A percentile compares a stretch with the other conserved stretches of the same genome.
phyloP scores from a whole-genome alignment of 192 early-diverging fungal species.

The Phlyctochytrium bullatum region DNA sequence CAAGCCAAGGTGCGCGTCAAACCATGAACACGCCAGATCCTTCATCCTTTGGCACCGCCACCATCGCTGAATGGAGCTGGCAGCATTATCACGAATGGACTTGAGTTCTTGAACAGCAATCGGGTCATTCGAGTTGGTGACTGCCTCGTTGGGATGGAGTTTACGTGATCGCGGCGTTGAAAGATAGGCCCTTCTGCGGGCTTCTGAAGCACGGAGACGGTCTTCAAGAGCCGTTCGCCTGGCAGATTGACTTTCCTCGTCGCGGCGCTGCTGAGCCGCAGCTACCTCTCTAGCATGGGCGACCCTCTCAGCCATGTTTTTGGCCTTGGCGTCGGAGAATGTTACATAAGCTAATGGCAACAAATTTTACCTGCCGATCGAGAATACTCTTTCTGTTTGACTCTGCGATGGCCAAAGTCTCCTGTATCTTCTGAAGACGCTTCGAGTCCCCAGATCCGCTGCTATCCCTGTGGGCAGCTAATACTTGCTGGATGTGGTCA shows the following conservation, averaged over 20 bases:
- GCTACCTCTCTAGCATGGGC: slow-evolving; percentile 41
- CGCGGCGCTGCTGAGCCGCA: slow-evolving; percentile 25
- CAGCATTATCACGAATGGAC: slow-evolving; percentile 12
- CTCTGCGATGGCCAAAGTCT: slow-evolving; percentile 32
- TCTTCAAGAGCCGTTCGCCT: slow-evolving; percentile 33
- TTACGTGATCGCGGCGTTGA: slow-evolving; percentile 21
- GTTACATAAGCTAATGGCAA: neutral
- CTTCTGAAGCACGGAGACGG: slow-evolving; percentile 25
- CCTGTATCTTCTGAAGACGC: slow-evolving; percentile 14
- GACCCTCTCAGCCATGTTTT: slow-evolving; percentile 27
- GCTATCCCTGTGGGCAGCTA: slow-evolving; percentile 23
- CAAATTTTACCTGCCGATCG: slow-evolving; percentile 20
- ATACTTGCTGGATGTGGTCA: slow-evolving; percentile 32
- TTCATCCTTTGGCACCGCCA: slow-evolving; percentile 18
- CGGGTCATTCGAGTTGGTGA: slow-evolving; percentile 1
- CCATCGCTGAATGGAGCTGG: slow-evolving; percentile 20
- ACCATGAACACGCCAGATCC: neutral
- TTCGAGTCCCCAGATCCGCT: slow-evolving; percentile 2
- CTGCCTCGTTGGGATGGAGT: slow-evolving; percentile 10
- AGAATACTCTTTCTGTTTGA: slow-evolving; percentile 32
- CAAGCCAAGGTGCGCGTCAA: neutral
- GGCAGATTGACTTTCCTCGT: slow-evolving; percentile 6
- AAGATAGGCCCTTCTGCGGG: slow-evolving; percentile 10
- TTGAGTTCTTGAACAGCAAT: slow-evolving; percentile 13
- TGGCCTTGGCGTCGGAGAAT: slow-evolving; percentile 10